Base-by-base conservation (phyloP, 495 filamentous ascomycete genomes). In the Hyaloscypha hepaticicola region DNA sequence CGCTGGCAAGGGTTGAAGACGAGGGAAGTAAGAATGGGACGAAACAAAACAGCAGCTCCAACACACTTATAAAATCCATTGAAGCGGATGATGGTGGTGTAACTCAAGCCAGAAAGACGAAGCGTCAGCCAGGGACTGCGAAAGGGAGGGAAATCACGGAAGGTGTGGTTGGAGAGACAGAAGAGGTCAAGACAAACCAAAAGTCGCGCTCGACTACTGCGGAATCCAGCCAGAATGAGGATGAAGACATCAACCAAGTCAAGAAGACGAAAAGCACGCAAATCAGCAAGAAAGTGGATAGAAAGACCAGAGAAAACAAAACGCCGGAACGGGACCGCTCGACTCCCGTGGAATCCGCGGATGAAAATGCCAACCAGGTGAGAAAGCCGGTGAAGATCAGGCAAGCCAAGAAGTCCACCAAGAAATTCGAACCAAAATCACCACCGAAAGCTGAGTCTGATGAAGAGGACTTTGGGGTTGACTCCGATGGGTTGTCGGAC, bases 401-500 rank as follows among this genome's bases (percentile, higher is more conserved):
- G 9, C 16, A 24, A 53, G 50, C 25, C 50, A 53, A 25, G 16
- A 25, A 53, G 50, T 0, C 50, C 3, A 1, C 21, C 8, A 21
- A 53, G 50, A 53, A 53, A 27, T 5, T 21, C 2, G 7, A 21
- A 25, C 11, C 22, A 53, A 53, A 3, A 12, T 9, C 50, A 14
- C 22, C 50, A 12, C 21, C 3, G 4, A 57, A 33, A 19, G 22
- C 11, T 8, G n/a, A 57, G 28, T 33, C 25, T 7, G 26, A 29
- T 6, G 4, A 28, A 21, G 26, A 28, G 8, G 53, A 50, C 51
- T 31, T 24, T 38, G 52, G 55, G 1, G 49, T 34, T 9, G 68
- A 71, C 4, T 63, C 61, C 8, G 69, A 67, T 28, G 66, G 55
- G 2, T 31, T 77, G n/a, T 77, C 75, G 1, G 75, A 70, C 57